Evolutionary conservation across 306 rosid genomes (phyloP), one percentile per base, ranked within the genome.

Genomic region (Medicago lupulina): DNA sequence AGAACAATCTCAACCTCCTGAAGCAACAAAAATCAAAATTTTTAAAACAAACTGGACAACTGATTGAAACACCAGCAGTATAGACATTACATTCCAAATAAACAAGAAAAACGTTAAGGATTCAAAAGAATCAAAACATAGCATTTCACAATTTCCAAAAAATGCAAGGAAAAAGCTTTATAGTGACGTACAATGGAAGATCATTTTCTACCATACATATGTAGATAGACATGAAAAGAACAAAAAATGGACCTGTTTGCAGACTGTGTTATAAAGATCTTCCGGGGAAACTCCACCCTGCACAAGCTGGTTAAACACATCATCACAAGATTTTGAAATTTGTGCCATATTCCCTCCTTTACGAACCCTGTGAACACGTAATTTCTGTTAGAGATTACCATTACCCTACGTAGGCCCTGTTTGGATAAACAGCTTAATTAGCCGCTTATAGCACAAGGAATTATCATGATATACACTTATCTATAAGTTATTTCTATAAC

Each of bases 1-100:
- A 93, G 98, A 85, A 93, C 98, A 87, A 93, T 93, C 81, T 93
- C 98, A 76, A 91, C 93, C 84, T 70, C 97, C 98, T 93, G 89
- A 43, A 49, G 36, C 70, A 74, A 83, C 49, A 73, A 18, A 78
- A 66, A 14, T 61, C 0, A 25, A 54, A 7, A 63, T 59, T 67
- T 8, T 40, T 17, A 76, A 36, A 73, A 71, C 61, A 54, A 66
- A 60, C 46, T 17, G 55, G 40, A 51, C 11, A 81, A 43, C 36
- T 72, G 31, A 75, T 53, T 74, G 39, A 44, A 65, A 68, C 57
- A 71, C 59, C 53, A 57, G 58, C 69, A 63, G 23, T 9, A 31
- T 15, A 38, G 70, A 70, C 38, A 28, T 60, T 17, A 28, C 28
- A 66, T 34, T 66, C 55, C 31, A 53, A 53, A 34, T 2, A 47